phyloP scores from a whole-genome alignment of 495 filamentous ascomycete genomes.

The Ramalina intermedia region DNA sequence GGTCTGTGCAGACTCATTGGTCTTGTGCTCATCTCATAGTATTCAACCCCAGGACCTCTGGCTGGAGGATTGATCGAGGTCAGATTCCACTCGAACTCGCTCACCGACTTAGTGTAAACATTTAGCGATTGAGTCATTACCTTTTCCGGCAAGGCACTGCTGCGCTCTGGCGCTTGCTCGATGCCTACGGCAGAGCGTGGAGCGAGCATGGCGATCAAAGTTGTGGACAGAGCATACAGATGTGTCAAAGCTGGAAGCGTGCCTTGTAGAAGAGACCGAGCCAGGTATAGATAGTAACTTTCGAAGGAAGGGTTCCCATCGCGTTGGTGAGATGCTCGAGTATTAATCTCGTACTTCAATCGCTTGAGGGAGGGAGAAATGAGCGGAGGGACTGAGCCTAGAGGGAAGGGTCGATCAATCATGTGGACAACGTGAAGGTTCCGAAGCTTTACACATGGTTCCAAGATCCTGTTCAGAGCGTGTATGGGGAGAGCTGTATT shows the following conservation, averaged over 20 bases:
- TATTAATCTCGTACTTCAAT: constrained; percentile 69
- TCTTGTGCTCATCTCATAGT: constrained; percentile 26
- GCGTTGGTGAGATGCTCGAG: constrained; percentile 25
- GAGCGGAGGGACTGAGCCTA: constrained; percentile 44
- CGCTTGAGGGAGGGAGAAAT: constrained; percentile 49
- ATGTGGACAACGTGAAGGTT: constrained; percentile 52
- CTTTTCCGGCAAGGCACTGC: constrained; percentile 4
- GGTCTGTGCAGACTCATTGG: constrained; percentile 41
- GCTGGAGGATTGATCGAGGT: constrained; percentile 39
- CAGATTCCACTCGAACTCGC: constrained; percentile 79
- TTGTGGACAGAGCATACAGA: constrained; percentile 73
- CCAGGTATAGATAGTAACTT: constrained; percentile 79
- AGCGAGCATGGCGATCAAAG: constrained; percentile 59
- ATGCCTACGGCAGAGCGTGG: constrained; percentile 43
- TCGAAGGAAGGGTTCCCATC: constrained; percentile 44
- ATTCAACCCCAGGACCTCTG: constrained; percentile 17
- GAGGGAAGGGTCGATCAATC: constrained; percentile 51
- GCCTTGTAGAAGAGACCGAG: constrained; percentile 60
- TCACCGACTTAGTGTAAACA: constrained; percentile 74
- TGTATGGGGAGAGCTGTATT: constrained; percentile 51
- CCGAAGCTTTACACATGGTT: constrained; percentile 43
- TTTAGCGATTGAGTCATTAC: constrained; percentile 51
- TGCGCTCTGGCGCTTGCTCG: constrained; percentile 17
- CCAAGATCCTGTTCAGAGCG: constrained; percentile 48
- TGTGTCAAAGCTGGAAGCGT: constrained; percentile 54